These are phyloP conservation scores for Scheffersomyces amazonensis DNA, from an alignment of 805 yeast species.

Conservation along the genomic window DNA sequence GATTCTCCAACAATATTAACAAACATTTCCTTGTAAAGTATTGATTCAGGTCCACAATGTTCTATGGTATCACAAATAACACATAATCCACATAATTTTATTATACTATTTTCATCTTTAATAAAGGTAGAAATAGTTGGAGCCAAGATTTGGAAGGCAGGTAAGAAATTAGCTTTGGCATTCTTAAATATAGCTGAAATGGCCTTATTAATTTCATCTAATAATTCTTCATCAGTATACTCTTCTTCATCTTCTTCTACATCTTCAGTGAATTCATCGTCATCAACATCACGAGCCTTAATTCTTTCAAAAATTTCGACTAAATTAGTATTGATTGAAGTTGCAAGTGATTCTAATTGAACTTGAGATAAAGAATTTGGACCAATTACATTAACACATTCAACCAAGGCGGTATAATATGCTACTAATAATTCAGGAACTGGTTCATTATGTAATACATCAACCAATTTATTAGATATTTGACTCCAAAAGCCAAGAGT, in stretches of 20 bases:
- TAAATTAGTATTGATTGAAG: slow-evolving; percentile 58
- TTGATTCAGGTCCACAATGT: slow-evolving; percentile 68
- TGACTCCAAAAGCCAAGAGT: slow-evolving; percentile 70
- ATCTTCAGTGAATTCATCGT: slow-evolving; percentile 87
- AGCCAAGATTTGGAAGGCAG: slow-evolving; percentile 60
- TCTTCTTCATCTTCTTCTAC: slow-evolving; percentile 78
- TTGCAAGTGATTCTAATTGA: slow-evolving; percentile 56
- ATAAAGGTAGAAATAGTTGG: slow-evolving; percentile 63
- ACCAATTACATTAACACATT: slow-evolving; percentile 67
- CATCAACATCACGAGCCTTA: slow-evolving; percentile 67
- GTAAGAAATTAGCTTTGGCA: slow-evolving; percentile 54
- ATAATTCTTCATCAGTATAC: slow-evolving; percentile 86
- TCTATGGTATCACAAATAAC: slow-evolving; percentile 80
- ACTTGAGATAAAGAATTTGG: slow-evolving; percentile 52
- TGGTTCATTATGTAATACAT: slow-evolving; percentile 72
- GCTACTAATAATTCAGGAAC: slow-evolving; percentile 78
- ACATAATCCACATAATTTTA: slow-evolving; percentile 75
- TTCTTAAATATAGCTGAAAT: slow-evolving; percentile 68
- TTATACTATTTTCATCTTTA: slow-evolving; percentile 62
- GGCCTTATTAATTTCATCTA: slow-evolving; percentile 81
- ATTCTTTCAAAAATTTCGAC: slow-evolving; percentile 69
- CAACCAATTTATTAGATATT: slow-evolving; percentile 64
- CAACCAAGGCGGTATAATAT: slow-evolving; percentile 69
- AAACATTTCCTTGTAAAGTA: slow-evolving; percentile 62
- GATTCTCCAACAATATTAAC: slow-evolving; percentile 63